These are phyloP conservation scores for Didymella pomorum DNA, from an alignment of 2,329 filamentous ascomycete species.

Conservation along the genomic window DNA sequence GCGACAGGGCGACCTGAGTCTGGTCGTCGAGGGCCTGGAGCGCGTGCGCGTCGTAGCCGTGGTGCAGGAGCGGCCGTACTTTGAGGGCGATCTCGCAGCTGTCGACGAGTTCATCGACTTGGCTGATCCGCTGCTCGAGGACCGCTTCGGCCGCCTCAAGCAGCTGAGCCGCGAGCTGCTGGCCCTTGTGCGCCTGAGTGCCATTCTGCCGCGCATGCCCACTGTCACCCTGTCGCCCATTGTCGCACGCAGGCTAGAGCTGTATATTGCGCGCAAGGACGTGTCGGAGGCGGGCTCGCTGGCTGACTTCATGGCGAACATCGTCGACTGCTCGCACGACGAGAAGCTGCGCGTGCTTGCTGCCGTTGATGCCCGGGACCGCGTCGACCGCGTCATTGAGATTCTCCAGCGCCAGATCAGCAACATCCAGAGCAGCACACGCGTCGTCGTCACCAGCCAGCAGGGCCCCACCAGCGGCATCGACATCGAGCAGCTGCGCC, in stretches of 20 bases:
- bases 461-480: constrained; percentile 58
- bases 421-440: constrained; percentile 85
- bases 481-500: constrained; percentile 55
- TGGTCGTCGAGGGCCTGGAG: constrained; percentile 85
- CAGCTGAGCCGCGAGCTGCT: constrained; percentile 85
- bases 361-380: constrained; percentile 78
- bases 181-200: constrained; percentile 81
- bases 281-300: constrained; percentile 82
- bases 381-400: constrained; percentile 83
- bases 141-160: constrained; percentile 82
- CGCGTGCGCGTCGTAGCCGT: constrained; percentile 79
- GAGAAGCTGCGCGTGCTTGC: constrained; percentile 89
- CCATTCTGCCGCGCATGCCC: constrained; percentile 77
- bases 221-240: constrained; percentile 76
- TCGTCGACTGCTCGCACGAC: constrained; percentile 85
- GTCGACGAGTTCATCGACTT: constrained; percentile 69
- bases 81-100: constrained; percentile 80
- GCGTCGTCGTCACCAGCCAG: constrained; percentile 79
- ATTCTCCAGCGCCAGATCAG: constrained; percentile 83
- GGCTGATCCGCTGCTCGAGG: constrained; percentile 63
- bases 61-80: constrained; percentile 80
- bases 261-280: constrained; percentile 85
- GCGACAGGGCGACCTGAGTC: constrained; percentile 68
- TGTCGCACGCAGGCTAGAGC: constrained; percentile 84
- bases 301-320: constrained; percentile 96